Base-by-base conservation (phyloP, 495 filamentous ascomycete genomes). In the Cercophora scortea region DNA sequence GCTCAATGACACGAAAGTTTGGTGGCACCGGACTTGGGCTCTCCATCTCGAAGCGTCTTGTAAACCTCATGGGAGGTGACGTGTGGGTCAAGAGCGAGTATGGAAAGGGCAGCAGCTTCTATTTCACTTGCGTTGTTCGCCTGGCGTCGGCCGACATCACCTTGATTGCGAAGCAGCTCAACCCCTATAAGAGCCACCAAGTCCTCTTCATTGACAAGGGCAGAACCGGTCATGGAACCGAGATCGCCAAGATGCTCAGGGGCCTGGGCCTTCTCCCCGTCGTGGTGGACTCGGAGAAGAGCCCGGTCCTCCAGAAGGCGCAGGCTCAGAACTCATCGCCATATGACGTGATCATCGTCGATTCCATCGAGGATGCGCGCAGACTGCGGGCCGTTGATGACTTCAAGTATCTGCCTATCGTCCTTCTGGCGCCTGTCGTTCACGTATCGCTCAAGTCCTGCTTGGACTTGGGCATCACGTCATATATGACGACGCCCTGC, bases 401-500 rank as follows among this genome's bases (percentile, higher is more conserved):
- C 62, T 94, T 97, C 76, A 96, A 95, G 71, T 97, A 95, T 61
- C 93, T 97, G 47, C 93, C 93, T 0, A 90, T 99, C 49, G 91
- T 99, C 41, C 78, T 99, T 40, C 72, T 99, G 36, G 92, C 90
- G 47, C 94, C 94, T 9, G 75, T 89, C 43, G 90, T 99, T 13
- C 87, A 89, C 53, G 88, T 99, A 46, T 94, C 85, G 65, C 76
- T 99, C 61, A 96, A 96, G 72, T 90, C 90, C 16, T 92, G 93
- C 42, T 76, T 99, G 45, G 94, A 99, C 68, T 80, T 96, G 42
- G 93, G 93, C 55, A 96, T 99, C 59, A 93, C 90, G 18, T 95
- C 89, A 43, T 96, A 97, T 68, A 97, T 99, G 93, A 99, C 93
- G 12, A 96, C 90, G 12, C 93, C 93, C 35, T 99, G 93, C 68